phyloP scores from a whole-genome alignment of 768 basidiomycete species.

The Coprinellus aureogranulatus region DNA sequence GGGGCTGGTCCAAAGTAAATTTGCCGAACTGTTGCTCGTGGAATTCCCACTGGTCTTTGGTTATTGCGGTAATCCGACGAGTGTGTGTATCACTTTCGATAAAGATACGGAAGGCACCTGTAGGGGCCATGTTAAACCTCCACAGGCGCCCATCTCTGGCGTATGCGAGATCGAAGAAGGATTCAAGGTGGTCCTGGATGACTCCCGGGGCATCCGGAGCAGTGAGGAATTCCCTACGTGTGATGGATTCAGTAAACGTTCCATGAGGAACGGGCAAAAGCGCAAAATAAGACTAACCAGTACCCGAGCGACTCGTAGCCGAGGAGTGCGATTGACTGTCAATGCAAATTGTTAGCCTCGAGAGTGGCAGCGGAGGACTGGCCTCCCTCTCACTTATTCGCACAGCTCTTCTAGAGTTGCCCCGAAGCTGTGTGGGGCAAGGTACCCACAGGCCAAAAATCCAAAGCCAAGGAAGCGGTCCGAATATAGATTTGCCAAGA shows the following conservation, averaged over 20 bases:
- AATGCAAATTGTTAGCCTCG: no score
- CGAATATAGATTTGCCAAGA: conserved; percentile 35
- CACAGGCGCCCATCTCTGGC: conserved; percentile 13
- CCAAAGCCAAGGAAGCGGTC: conserved; percentile 41
- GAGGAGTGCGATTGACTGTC: background rate
- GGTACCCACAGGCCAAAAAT: conserved; percentile 37
- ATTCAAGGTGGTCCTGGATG: conserved; percentile 37
- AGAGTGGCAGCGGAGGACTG: no score
- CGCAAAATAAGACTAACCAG: conserved; percentile 2
- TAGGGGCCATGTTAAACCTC: conserved; percentile 9
- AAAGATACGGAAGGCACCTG: conserved; percentile 13
- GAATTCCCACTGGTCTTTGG: background rate
- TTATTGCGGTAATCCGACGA: background rate
- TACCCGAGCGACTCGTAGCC: conserved; percentile 35
- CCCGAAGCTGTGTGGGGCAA: conserved; percentile 21
- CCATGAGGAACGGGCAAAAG: background rate
- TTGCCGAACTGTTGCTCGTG: conserved; percentile 29
- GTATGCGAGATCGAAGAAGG: conserved; percentile 33
- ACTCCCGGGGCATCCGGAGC: conserved; percentile 30
- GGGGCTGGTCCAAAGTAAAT: conserved; percentile 28
- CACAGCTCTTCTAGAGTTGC: conserved; percentile 17
- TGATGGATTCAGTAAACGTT: background rate
- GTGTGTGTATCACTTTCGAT: conserved; percentile 9
- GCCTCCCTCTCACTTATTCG: background rate
- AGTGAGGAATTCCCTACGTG: conserved; percentile 34